phyloP scores from a whole-genome alignment of 2,329 filamentous ascomycete genomes.

The Neurospora sp. region DNA sequence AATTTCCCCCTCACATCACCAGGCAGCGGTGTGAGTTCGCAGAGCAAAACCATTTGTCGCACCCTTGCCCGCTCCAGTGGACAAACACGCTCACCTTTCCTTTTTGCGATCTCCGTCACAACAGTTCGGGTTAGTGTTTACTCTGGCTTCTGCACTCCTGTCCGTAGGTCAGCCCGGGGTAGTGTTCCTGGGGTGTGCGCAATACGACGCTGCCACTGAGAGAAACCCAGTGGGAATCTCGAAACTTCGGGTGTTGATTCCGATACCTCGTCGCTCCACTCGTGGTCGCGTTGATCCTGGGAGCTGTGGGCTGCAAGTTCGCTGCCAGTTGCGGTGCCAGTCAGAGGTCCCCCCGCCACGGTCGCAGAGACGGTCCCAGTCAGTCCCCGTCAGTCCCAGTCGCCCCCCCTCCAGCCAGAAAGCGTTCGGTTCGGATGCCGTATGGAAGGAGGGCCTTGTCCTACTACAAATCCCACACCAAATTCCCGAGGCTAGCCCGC shows the following conservation, averaged over 20 bases:
- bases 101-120: slow-evolving; percentile 17
- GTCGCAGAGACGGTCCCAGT: not conserved
- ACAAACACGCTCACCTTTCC: slow-evolving; percentile 13
- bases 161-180: slow-evolving; percentile 11
- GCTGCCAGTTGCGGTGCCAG: not conserved
- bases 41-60: not conserved
- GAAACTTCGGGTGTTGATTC: slow-evolving; percentile 28
- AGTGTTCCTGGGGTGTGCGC: slow-evolving; percentile 6
- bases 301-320: slow-evolving; percentile 1
- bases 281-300: slow-evolving; percentile 11
- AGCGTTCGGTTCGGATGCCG: slow-evolving; percentile 14
- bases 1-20: slow-evolving; percentile 2
- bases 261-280: slow-evolving; percentile 21
- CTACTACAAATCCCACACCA: slow-evolving; percentile 18
- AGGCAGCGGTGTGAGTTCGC: not conserved
- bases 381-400: not conserved
- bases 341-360: not conserved
- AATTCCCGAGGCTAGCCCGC: slow-evolving; percentile 35
- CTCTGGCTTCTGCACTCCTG: slow-evolving; percentile 3
- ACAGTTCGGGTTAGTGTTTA: slow-evolving; percentile 17
- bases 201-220: slow-evolving; percentile 21
- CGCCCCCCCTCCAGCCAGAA: not conserved
- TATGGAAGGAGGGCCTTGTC: slow-evolving; percentile 16
- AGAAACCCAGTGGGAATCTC: slow-evolving; percentile 27
- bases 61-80: not conserved